phyloP scores from a whole-genome alignment of 192 early-diverging fungal genomes.

The Coemansia sp. region DNA sequence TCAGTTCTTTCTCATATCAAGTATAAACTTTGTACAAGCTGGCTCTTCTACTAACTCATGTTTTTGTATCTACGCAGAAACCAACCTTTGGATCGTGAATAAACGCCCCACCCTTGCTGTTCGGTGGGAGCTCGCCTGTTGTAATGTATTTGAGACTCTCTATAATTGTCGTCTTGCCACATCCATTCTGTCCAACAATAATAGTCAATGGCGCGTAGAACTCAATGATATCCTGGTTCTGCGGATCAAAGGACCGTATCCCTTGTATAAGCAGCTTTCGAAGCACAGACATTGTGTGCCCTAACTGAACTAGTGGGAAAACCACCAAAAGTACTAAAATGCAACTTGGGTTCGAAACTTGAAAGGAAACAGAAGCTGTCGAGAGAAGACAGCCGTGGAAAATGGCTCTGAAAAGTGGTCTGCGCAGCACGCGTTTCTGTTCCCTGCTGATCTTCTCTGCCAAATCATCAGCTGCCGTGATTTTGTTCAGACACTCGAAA shows the following conservation, averaged over 20 bases:
- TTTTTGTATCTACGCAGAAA: background rate
- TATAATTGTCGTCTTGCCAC: conserved; percentile 98
- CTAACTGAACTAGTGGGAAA: background rate
- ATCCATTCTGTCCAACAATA: conserved; percentile 94
- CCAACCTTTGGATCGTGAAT: conserved; percentile 89
- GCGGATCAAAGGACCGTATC: conserved; percentile 88
- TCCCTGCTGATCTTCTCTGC: background rate
- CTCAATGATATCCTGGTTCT: conserved; percentile 68
- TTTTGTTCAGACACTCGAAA: background rate
- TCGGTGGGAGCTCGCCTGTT: conserved; percentile 88
- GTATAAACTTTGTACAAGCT: no score
- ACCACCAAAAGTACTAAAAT: background rate
- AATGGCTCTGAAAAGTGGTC: background rate
- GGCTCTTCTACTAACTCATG: background rate
- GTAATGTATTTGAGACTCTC: conserved; percentile 95
- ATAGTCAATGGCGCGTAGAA: conserved; percentile 91
- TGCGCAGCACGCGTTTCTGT: conserved; percentile 1
- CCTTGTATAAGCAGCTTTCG: conserved; percentile 79
- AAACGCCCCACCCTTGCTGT: conserved; percentile 84
- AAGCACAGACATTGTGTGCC: conserved; percentile 57
- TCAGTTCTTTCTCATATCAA: background rate
- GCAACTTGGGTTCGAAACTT: background rate
- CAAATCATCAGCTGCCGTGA: background rate
- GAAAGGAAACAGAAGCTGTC: background rate
- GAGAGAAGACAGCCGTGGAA: background rate